Evolutionary conservation across 371 early-diverging fungal genomes (phyloP), one percentile per base, ranked within the genome.

Genomic region (Mortierella sp.): DNA sequence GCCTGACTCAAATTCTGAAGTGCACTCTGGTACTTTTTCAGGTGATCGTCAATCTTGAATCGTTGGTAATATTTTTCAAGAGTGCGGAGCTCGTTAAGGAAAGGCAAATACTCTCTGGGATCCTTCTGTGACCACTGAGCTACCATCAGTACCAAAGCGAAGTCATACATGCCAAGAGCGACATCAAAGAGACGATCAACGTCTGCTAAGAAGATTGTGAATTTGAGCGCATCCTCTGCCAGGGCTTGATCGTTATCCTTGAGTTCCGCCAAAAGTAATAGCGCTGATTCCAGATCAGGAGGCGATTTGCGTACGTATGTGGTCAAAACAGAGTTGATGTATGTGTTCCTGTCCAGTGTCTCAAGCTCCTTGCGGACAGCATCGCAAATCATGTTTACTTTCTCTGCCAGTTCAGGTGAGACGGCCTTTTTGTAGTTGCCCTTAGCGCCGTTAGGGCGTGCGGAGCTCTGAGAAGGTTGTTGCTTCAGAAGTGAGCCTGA

Each of bases 41-140:
- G 84, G 83, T 95, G 91, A 56, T 94, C 94, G 66, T 98, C 97
- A 61, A 98, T 98, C 70, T 86, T 83, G 89, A 88, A 98, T 3
- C 93, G 89, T 70, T 94, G 96, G 66, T 95, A 94, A 53, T 91
- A 87, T 54, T 84, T 85, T 43, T 90, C 87, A 22, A 96, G 82
- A 26, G 89, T 88, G 45, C 93, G 90, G 57, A 97, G 89, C 68
- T 93, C 94, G 49, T 92, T 86, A 64, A 98, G 85, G 84, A 96
- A 96, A 1, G 97, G 93, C 57, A 98, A 79, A 67, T 98, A 98
- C 85, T 98, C 99, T 31, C 96, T 87, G 23, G 98, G 98, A 88
- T 98, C 98, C 87, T 87, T 96, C 70, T 98, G 97, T 22, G 96
- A 94, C 75, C 94, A 94, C 80, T 97, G 97, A 17, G 97, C 98